phyloP scores from a whole-genome alignment of 257 asterid species.

The Scutellaria minor region DNA sequence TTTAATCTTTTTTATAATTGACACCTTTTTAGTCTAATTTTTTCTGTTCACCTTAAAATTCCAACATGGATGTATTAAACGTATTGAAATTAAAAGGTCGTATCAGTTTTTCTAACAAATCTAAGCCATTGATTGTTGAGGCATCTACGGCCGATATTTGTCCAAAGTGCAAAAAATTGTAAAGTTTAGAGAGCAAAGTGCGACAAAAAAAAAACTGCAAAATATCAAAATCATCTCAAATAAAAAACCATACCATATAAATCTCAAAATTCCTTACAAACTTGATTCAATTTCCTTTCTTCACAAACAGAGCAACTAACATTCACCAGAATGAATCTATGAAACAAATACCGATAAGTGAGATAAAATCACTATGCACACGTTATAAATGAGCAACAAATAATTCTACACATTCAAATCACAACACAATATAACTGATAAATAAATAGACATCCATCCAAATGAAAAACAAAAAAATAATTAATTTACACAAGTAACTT shows the following conservation, averaged over 20 bases:
- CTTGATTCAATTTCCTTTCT: slow-evolving; percentile 3
- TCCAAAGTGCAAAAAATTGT: too few species aligned
- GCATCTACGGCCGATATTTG: too few species aligned
- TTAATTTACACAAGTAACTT: slow-evolving; percentile 46
- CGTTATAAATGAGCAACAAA: slow-evolving; percentile 42
- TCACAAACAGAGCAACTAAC: slow-evolving; percentile 26
- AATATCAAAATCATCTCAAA: not conserved
- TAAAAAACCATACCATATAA: not conserved
- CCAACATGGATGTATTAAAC: too few species aligned
- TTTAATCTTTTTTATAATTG: too few species aligned
- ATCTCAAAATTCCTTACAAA: slow-evolving; percentile 16
- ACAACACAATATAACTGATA: slow-evolving; percentile 45
- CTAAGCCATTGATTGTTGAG: too few species aligned
- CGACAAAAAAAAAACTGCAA: too few species aligned
- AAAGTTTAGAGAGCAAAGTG: too few species aligned
- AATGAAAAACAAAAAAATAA: slow-evolving; percentile 22
- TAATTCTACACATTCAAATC: slow-evolving; percentile 41
- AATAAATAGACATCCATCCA: slow-evolving; percentile 34
- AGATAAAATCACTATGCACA: slow-evolving; percentile 47
- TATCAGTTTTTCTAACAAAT: too few species aligned
- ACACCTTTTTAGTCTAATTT: too few species aligned
- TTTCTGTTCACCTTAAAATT: too few species aligned
- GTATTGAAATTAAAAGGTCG: too few species aligned
- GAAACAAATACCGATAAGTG: slow-evolving; percentile 24
- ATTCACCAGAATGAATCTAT: slow-evolving; percentile 28